Evolutionary conservation across 2,329 filamentous ascomycete species (phyloP), one percentile per base, ranked within the genome.

Genomic region (Ascochyta fabae): DNA sequence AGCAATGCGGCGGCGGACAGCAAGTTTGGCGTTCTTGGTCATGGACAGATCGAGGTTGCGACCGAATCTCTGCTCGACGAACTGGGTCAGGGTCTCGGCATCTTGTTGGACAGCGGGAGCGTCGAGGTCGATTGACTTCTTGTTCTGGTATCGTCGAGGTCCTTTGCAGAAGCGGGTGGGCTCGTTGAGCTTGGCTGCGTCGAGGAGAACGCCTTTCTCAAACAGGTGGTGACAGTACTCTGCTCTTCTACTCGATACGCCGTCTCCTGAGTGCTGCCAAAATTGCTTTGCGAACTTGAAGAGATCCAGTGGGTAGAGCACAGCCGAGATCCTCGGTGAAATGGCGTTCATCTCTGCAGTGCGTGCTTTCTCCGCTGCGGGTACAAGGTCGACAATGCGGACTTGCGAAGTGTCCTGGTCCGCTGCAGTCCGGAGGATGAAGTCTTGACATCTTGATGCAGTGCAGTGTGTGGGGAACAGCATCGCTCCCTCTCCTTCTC

Each of bases 221-320:
- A 96, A 85, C 1, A 94, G 83, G 38, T 84, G 81, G 57, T 92
- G 86, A 71, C 91, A 96, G 75, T 96, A 97, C 72, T 97, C 94
- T 31, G 92, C 93, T 36, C 92, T 86, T 45, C 95, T 88, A 73
- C 93, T 97, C 0, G 93, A 97, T 13, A 96, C 83, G 15, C 95
- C 95, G 59, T 96, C 93, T 19, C 95, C 95, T 0, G 91, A 90
- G 75, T 99, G 95, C 74, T 98, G 95, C 95, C 95, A 99, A 69
- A 96, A 97, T 68, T 92, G 86, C 75, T 97, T 98, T n/a, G 92
- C 91, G 56, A 90, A 76, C 4, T 85, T 78, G 66, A 88, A 93
- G 16, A 86, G 78, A 12, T 87, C 84, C 41, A 83, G 80, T 0
- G 88, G 85, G 65, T 89, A 92, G 38, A 98, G 72, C 3, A 96